Percentiles rank a stretch among this genome's conserved stretches.
These are phyloP conservation scores for Neofusicoccum sp. DNA, from an alignment of 2,329 filamentous ascomycete genomes.

Conservation along the genomic window DNA sequence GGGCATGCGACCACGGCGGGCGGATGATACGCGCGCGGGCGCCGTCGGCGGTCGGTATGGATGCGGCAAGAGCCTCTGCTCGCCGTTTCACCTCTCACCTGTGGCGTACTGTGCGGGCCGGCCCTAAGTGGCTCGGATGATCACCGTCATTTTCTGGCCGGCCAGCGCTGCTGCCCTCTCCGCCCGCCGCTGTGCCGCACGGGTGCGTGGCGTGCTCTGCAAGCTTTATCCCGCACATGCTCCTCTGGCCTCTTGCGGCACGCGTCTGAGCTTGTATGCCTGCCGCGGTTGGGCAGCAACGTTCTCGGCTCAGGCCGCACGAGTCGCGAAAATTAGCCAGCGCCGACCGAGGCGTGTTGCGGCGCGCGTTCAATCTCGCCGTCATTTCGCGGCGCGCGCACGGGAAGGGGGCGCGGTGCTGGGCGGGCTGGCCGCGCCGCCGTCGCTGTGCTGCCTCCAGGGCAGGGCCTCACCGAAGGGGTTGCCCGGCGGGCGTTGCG, in stretches of 20 bases:
- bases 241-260: constrained; percentile 19
- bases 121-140: constrained; percentile 15
- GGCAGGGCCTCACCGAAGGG: constrained; percentile 1
- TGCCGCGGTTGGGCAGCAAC: constrained; percentile 17
- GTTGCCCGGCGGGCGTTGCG: constrained; percentile 17
- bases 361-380: constrained; percentile 7
- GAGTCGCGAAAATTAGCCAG: constrained; percentile 18
- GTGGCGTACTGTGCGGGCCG: constrained; percentile 18
- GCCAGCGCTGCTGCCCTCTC: neutral
- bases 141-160: constrained; percentile 8
- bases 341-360: constrained; percentile 9
- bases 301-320: too few relatives aligned
- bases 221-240: constrained; percentile 18
- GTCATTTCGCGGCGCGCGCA: constrained; percentile 12
- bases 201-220: constrained; percentile 18
- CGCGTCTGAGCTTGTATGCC: constrained; percentile 19
- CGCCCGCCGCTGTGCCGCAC: constrained; percentile 11
- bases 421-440: neutral
- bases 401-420: neutral
- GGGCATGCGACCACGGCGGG: constrained; percentile 1
- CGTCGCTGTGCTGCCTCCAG: neutral
- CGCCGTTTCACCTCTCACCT: constrained; percentile 8
- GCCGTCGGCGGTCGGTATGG: constrained; percentile 14
- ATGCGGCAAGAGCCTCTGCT: constrained; percentile 15
- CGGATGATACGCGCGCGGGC: neutral